A percentile compares a stretch with the other conserved stretches of the same genome.
These are phyloP conservation scores for Pholiota conissans DNA, from an alignment of 768 basidiomycete genomes.

Conservation along the genomic window DNA sequence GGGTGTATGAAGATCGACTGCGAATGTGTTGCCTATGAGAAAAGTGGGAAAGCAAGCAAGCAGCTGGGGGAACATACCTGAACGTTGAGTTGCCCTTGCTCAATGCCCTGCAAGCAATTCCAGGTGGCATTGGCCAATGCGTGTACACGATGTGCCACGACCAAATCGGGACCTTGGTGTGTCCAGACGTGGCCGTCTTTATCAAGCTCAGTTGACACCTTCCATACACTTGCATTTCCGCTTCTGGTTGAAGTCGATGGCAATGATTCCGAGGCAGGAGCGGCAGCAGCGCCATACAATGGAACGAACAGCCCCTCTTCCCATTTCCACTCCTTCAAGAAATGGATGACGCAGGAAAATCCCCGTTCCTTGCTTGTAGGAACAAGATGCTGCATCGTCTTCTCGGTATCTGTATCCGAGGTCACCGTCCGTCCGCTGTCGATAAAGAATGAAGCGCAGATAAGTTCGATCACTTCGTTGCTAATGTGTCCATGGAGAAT, in stretches of 20 bases:
- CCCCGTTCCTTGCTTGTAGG: constrained; percentile 74
- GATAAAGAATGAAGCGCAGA: constrained; percentile 81
- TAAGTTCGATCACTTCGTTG: constrained; percentile 80
- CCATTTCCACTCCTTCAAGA: constrained; percentile 86
- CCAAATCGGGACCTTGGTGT: constrained; percentile 55
- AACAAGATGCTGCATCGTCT: constrained; percentile 39
- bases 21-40: not conserved
- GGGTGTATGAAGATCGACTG: constrained; percentile 89
- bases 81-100: constrained; percentile 52
- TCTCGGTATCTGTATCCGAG: constrained; percentile 29
- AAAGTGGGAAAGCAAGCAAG: not conserved
- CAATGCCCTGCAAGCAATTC: constrained; percentile 52
- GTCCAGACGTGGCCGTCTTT: constrained; percentile 79
- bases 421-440: constrained; percentile 40
- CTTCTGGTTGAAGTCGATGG: constrained; percentile 21
- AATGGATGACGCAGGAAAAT: constrained; percentile 71
- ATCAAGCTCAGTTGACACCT: constrained; percentile 78
- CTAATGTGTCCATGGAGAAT: constrained; percentile 72
- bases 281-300: constrained; percentile 42
- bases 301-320: constrained; percentile 73
- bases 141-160: constrained; percentile 73
- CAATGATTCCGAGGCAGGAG: constrained; percentile 23
- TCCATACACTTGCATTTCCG: constrained; percentile 58
- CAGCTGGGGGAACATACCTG: constrained; percentile 56
- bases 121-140: constrained; percentile 78